phyloP scores from a whole-genome alignment of 2,329 filamentous ascomycete species.

The Leptoxyphium fumago region DNA sequence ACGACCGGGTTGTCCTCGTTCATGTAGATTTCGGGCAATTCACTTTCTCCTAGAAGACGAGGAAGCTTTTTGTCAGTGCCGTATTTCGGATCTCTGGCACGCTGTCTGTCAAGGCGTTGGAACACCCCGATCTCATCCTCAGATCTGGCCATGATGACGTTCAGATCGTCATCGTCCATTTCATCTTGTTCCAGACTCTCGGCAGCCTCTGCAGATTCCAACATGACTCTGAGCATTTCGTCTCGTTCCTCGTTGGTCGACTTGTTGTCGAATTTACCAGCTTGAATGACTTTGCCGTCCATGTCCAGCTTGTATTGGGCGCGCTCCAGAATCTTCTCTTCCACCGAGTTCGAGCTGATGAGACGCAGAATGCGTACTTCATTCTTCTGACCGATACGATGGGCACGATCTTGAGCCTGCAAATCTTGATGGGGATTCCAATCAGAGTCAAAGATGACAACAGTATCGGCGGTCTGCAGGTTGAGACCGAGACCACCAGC shows the following conservation, averaged over 20 bases:
- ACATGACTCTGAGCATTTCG: constrained; percentile 81
- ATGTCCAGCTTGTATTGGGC: constrained; percentile 97
- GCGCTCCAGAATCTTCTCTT: constrained; percentile 95
- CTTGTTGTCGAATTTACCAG: constrained; percentile 98
- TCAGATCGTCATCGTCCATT: constrained; percentile 97
- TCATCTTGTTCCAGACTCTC: constrained; percentile 76
- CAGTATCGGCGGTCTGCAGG: constrained; percentile 91
- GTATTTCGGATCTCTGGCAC: constrained; percentile 51
- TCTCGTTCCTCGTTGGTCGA: constrained; percentile 97
- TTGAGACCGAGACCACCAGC: constrained; percentile 96
- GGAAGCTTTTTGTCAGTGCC: constrained; percentile 56
- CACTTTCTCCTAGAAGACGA: constrained; percentile 72
- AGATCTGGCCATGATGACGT: constrained; percentile 79
- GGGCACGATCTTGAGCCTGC: constrained; percentile 97
- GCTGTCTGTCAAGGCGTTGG: constrained; percentile 68
- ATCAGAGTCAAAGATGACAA: constrained; percentile 99
- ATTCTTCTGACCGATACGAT: constrained; percentile 99
- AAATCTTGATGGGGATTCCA: constrained; percentile 99
- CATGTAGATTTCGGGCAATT: constrained; percentile 88
- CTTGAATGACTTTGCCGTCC: constrained; percentile 98
- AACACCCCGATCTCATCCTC: constrained; percentile 68
- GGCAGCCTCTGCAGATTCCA: constrained; percentile 61
- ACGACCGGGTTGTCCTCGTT: constrained; percentile 68
- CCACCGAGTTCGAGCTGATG: constrained; percentile 92
- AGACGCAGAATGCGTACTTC: constrained; percentile 92